Conservation (phyloP, 177 flowering plant genomes). For the Telopea speciosissima region DNA sequence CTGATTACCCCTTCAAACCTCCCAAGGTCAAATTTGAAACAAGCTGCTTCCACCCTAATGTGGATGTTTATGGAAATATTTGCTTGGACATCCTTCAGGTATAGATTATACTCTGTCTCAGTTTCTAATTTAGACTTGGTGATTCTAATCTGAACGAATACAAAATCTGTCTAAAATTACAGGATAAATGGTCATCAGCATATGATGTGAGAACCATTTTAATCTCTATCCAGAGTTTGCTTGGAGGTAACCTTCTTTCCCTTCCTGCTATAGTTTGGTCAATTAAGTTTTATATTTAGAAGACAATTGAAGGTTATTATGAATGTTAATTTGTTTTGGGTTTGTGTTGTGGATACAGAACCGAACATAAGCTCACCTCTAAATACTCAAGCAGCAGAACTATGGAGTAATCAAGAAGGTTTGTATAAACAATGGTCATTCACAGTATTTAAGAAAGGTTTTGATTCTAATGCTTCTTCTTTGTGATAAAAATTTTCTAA, state of each 20-base stretch:
- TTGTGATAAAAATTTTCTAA: background rate
- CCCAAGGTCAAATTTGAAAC: conserved; percentile 91
- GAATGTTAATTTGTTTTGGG: background rate
- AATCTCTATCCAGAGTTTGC: conserved; percentile 83
- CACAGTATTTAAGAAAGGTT: no score
- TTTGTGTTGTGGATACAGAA: conserved; percentile 33
- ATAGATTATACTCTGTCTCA: background rate
- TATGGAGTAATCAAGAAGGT: conserved; percentile 97
- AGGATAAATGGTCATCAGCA: conserved; percentile 99
- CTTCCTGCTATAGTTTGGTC: background rate
- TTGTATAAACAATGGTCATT: background rate
- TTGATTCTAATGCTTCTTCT: background rate
- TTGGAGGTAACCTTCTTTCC: conserved; percentile 38
- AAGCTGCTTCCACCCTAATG: conserved; percentile 84
- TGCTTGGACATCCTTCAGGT: conserved; percentile 98
- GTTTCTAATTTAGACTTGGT: background rate
- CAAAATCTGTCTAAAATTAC: background rate
- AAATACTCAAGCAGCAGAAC: conserved; percentile 81
- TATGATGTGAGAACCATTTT: conserved; percentile 91
- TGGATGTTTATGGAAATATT: conserved; percentile 79
- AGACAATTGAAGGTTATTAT: background rate
- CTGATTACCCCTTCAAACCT: conserved; percentile 90
- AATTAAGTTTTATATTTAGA: background rate
- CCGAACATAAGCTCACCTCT: conserved; percentile 93
- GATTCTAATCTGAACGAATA: background rate